Evolutionary conservation across 164 flowering plant genomes (phyloP).

Genomic region (Vitis cinerea): DNA sequence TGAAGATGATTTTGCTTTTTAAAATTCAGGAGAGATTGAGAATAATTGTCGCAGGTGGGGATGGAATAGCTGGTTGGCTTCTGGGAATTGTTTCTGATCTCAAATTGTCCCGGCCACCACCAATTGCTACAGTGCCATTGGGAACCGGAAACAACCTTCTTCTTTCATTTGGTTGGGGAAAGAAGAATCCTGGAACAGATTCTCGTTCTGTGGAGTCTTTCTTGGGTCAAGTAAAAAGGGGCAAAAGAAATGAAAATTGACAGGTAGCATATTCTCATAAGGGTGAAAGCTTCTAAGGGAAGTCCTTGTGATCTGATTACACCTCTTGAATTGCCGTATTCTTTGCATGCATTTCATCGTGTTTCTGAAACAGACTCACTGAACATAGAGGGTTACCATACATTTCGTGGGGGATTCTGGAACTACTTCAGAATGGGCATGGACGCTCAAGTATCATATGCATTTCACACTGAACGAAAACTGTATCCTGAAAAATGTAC

Average conservation of each 20-base stretch:
- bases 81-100: constrained; percentile 62
- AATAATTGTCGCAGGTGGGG: constrained; percentile 68
- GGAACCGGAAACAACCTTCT: constrained; percentile 74
- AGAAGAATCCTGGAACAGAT: constrained; percentile 65
- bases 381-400: constrained; percentile 53
- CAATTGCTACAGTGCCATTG: constrained; percentile 59
- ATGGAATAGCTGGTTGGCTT: constrained; percentile 55
- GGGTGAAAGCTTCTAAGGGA: constrained; percentile 47
- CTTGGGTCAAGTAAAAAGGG: constrained; percentile 40
- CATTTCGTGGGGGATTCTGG: constrained; percentile 74
- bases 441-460: constrained; percentile 76
- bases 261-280: constrained; percentile 65
- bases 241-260: constrained; percentile 65
- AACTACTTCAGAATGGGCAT: constrained; percentile 80
- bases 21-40: constrained; percentile 39
- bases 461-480: constrained; percentile 62
- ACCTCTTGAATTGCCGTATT: constrained; percentile 59
- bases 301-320: constrained; percentile 55
- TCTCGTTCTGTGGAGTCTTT: constrained; percentile 39
- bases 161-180: constrained; percentile 69
- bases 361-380: constrained; percentile 39
- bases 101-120: constrained; percentile 49
- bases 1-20: constrained; percentile 21
- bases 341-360: constrained; percentile 59
- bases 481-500: constrained; percentile 61